Base-by-base conservation (phyloP, 2,329 filamentous ascomycete genomes). In the Trichophyton benhamiae region DNA sequence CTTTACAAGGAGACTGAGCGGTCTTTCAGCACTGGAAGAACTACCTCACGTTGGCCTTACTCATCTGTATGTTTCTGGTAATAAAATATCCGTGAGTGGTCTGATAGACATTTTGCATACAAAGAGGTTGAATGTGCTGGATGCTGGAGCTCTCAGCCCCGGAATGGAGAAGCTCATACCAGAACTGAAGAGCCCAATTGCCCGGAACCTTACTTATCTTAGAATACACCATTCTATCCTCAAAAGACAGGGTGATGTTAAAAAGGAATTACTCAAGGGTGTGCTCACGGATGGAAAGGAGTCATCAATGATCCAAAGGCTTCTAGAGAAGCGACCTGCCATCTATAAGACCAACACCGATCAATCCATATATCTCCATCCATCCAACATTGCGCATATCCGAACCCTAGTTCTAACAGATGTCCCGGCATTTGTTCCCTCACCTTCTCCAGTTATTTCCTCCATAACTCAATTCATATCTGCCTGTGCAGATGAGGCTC, bases 31-130 rank as follows among this genome's bases (percentile, higher is more conserved):
- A 42, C 78, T 84, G 30, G 82, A 85, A 65, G 78, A 83, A 64
- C 72, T 80, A 1, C 76, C 79, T 22, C 75, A 80, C 66, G 72
- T 75, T 8, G 83, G 83, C 1, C 77, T 85, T 42, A 85, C 83
- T 0, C 83, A 86, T 71, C 71, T 86, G 1, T 83, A 83, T 66
- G 76, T 85, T 13, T 76, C 82, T 2, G 77, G 77, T 6, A 86
- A 85, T 61, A 66, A 72, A 2, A 68, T 85, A 3, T 83, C 80
- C 1, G 77, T 82, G 0, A 81, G 83, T 67, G 82, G 81, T 0
- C 71, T 82, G 4, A 80, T 78, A 2, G 78, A 77, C 15, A 72
- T 85, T 3, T 66, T 84, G 9, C 72, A 77, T 57, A 81, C 81
- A 6, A 74, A 72, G 59, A 74, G 78, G 36, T 71, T 86, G 7